These are phyloP conservation scores for Prunus salicina DNA, from an alignment of 306 rosid species.

Conservation along the genomic window DNA sequence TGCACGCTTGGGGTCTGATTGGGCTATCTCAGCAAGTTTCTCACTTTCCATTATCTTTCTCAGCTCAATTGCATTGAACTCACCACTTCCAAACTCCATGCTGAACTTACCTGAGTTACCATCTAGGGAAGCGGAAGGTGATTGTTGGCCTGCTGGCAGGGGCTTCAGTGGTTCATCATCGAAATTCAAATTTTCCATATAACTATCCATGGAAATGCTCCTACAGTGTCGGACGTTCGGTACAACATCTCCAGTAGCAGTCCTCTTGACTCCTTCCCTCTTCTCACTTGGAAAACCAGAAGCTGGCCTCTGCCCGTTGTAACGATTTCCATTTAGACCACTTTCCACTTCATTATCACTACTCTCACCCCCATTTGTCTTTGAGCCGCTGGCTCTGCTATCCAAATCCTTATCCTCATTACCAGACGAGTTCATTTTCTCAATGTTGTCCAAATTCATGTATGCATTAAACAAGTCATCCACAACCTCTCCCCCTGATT, in stretches of 20 bases:
- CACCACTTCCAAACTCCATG: conserved; percentile 60
- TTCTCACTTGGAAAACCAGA: conserved; percentile 44
- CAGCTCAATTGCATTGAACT: conserved; percentile 61
- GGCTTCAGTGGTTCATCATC: conserved; percentile 52
- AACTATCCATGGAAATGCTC: conserved; percentile 78
- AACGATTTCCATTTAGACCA: conserved; percentile 34
- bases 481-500: conserved; percentile 36
- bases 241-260: conserved; percentile 47
- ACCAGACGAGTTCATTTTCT: conserved; percentile 48
- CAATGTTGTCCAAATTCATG: conserved; percentile 69
- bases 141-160: conserved; percentile 49
- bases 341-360: conserved; percentile 89
- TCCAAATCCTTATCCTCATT: conserved; percentile 59
- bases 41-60: conserved; percentile 71
- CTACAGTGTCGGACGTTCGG: conserved; percentile 54
- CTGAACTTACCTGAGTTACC: conserved; percentile 42
- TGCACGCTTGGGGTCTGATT: conserved; percentile 85
- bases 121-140: conserved; percentile 48
- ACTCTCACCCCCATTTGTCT: conserved; percentile 67
- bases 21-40: conserved; percentile 76
- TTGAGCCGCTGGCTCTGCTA: conserved; percentile 54
- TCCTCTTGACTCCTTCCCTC: conserved; percentile 73
- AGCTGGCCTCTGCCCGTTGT: conserved; percentile 29
- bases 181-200: conserved; percentile 50
- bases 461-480: conserved; percentile 69